Evolutionary conservation across 306 rosid genomes (phyloP).

Genomic region (Carpinus fangiana): DNA sequence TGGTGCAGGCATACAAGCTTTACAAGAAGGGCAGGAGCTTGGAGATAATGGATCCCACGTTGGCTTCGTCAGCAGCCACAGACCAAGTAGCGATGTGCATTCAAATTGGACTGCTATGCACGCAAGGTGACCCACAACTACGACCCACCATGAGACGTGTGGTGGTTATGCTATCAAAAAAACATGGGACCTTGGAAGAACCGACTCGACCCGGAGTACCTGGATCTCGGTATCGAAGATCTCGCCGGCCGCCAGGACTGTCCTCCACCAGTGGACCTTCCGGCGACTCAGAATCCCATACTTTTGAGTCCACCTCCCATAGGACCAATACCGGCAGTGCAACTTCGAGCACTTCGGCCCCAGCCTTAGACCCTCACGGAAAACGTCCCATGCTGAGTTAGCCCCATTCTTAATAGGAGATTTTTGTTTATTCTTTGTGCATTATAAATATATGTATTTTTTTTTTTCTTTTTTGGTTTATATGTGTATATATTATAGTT

Average conservation of each 20-base stretch:
- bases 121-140: slow-evolving; percentile 67
- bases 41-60: slow-evolving; percentile 65
- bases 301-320: slow-evolving; percentile 43
- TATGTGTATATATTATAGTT: background rate
- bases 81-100: slow-evolving; percentile 69
- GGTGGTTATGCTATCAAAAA: slow-evolving; percentile 72
- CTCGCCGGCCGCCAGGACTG: slow-evolving; percentile 31
- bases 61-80: slow-evolving; percentile 45
- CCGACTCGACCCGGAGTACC: slow-evolving; percentile 75
- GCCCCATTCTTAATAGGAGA: background rate
- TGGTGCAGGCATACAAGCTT: slow-evolving; percentile 70
- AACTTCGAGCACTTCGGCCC: slow-evolving; percentile 13
- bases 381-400: slow-evolving; percentile 40
- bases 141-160: slow-evolving; percentile 84
- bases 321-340: slow-evolving; percentile 5
- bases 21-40: slow-evolving; percentile 76
- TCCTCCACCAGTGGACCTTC: slow-evolving; percentile 61
- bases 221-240: slow-evolving; percentile 65
- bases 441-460: background rate
- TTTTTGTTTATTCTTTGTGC: slow-evolving; percentile 30
- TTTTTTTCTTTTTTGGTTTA: background rate
- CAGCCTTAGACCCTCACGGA: slow-evolving; percentile 24
- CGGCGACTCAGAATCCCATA: slow-evolving; percentile 40
- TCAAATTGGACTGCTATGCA: slow-evolving; percentile 45
- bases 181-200: slow-evolving; percentile 67